Conservation (phyloP, 352 stramenopile genomes). For the Globisporangium solare region DNA sequence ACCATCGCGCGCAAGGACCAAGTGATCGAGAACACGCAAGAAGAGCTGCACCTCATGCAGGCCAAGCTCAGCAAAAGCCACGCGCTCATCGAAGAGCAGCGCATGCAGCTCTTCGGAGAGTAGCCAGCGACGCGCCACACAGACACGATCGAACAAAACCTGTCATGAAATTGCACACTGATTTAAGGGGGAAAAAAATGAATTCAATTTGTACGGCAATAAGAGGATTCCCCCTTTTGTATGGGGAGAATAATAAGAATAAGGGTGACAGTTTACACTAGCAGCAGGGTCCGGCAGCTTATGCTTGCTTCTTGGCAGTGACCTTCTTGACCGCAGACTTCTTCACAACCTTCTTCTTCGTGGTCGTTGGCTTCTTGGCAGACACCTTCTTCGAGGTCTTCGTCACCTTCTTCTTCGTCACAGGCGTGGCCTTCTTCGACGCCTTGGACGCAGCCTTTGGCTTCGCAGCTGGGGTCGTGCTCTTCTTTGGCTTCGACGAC, state of each 20-base stretch:
- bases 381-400: slow-evolving; percentile 23
- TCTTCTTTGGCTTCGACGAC: slow-evolving; percentile 31
- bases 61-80: slow-evolving; percentile 73
- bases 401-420: slow-evolving; percentile 3
- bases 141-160: slow-evolving; percentile 10
- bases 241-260: slow-evolving; percentile 56
- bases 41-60: slow-evolving; percentile 66
- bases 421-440: slow-evolving; percentile 26
- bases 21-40: slow-evolving; percentile 53
- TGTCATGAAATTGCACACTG: background rate
- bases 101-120: slow-evolving; percentile 57
- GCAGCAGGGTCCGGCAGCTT: slow-evolving; percentile 4
- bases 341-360: slow-evolving; percentile 35
- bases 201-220: slow-evolving; percentile 21
- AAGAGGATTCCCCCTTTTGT: slow-evolving; percentile 22
- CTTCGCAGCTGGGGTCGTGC: slow-evolving; percentile 11
- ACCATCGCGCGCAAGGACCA: slow-evolving; percentile 71
- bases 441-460: slow-evolving; percentile 17
- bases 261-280: slow-evolving; percentile 16
- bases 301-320: slow-evolving; percentile 17
- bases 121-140: slow-evolving; percentile 10
- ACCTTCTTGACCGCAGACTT: slow-evolving; percentile 24
- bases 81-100: slow-evolving; percentile 70
- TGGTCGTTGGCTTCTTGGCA: slow-evolving; percentile 26
- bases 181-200: slow-evolving; percentile 10